These are phyloP conservation scores for Xylariaceae sp. DNA, from an alignment of 2,329 filamentous ascomycete species.

Conservation along the genomic window DNA sequence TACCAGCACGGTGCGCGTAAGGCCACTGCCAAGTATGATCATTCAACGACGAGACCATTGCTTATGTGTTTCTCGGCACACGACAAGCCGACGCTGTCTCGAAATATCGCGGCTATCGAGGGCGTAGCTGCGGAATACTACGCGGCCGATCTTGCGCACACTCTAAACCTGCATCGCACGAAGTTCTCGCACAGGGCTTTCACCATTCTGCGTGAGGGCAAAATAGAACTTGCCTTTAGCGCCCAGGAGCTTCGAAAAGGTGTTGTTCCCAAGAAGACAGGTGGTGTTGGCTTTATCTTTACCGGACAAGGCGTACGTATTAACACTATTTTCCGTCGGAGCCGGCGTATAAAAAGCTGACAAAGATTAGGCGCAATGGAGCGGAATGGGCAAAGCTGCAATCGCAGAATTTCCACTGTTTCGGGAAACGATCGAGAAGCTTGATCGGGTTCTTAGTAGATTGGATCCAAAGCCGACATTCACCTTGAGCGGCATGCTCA, in stretches of 20 bases:
- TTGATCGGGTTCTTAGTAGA: constrained; percentile 14
- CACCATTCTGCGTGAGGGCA: constrained; percentile 11
- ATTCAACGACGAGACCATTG: constrained; percentile 15
- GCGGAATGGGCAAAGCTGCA: constrained; percentile 25
- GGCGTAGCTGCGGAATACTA: constrained; percentile 17
- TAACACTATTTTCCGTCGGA: too few species aligned
- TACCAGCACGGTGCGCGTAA: constrained; percentile 18
- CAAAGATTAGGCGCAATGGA: constrained; percentile 25
- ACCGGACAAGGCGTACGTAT: constrained; percentile 26
- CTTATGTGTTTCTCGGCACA: constrained; percentile 22
- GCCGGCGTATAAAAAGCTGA: not conserved
- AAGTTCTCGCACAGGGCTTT: constrained; percentile 11
- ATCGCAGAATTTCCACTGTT: constrained; percentile 12
- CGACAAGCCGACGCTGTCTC: constrained; percentile 18
- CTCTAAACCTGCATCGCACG: constrained; percentile 17
- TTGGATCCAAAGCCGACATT: constrained; percentile 15
- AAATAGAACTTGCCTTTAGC: constrained; percentile 7
- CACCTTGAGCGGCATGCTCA: constrained; percentile 11
- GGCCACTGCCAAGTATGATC: constrained; percentile 4
- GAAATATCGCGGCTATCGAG: constrained; percentile 20
- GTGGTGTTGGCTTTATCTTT: constrained; percentile 20
- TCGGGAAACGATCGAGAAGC: constrained; percentile 10
- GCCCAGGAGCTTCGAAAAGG: constrained; percentile 1
- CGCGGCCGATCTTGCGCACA: constrained; percentile 19
- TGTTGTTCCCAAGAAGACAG: not conserved